Evolutionary conservation across 2,329 filamentous ascomycete genomes (phyloP), one percentile per base, ranked within the genome.

Genomic region (Diaporthe sp.): DNA sequence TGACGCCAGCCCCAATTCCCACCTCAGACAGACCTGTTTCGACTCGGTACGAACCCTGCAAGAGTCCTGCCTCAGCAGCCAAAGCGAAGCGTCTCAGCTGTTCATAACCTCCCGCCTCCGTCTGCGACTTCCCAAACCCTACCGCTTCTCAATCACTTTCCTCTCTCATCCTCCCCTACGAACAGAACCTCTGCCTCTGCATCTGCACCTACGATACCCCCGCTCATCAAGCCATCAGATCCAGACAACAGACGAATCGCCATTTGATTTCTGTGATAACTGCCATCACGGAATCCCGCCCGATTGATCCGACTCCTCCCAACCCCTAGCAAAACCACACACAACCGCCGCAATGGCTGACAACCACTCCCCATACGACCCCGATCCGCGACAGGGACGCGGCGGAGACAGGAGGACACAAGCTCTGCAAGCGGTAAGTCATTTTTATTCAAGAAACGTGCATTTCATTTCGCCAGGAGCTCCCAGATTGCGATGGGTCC

Each of bases 351-450:
- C 46, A 19, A 73, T 73, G 71, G 71, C 71, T 44, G 71, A 73
- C 51, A 44, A 73, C 71, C 58, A 73, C 71, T 65, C 74, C 74
- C 74, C 68, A 71, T 73, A 72, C 73, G 67, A 62, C 55, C 67
- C 67, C 39, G 68, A 73, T 46, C 73, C 62, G 62, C 62, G 73
- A 42, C 73, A 70, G 69, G 42, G 72, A 74, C 58, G 59, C 62
- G 39, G 58, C 71, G 58, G 58, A 37, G 51, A 73, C 58, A 46
- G 25, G 46, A 73, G 71, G 71, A 73, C 58, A 12, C 71, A 73
- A 31, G 71, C 58, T 28, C 58, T 73, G 49, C 71, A 73, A 73
- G 46, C 44, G 28, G 71, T 73, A 73, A 73, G 71, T 73, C 42
- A 17, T 25, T 53, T 51, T 57, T 46, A 12, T 17, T 25, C 28